A percentile compares a stretch with the other conserved stretches of the same genome.
These are phyloP conservation scores for Saccharum officinarum DNA, from an alignment of 176 grass and related monocot genomes.

Conservation along the genomic window DNA sequence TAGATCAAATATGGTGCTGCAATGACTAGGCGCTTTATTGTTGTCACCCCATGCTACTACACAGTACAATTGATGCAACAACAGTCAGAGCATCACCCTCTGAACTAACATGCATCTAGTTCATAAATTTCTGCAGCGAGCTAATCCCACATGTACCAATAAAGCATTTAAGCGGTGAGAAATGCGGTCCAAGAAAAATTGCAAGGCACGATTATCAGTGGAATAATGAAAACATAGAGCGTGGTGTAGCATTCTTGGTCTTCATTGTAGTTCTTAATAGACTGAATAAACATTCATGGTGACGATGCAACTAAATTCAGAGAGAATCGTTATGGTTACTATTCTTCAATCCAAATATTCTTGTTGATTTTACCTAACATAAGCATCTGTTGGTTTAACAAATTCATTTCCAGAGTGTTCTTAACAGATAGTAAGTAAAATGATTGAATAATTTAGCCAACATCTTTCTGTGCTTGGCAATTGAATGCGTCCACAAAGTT, in stretches of 20 bases:
- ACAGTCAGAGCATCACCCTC: not conserved
- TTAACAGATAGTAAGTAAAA: not conserved
- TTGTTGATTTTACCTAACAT: not conserved
- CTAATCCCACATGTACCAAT: not conserved
- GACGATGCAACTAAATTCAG: not conserved
- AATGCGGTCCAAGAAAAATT: not conserved
- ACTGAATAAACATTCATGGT: not conserved
- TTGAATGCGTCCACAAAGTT: not conserved
- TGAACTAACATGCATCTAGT: not conserved
- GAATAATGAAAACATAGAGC: not conserved
- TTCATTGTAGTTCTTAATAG: not conserved
- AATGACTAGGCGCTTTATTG: not conserved
- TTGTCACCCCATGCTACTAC: not conserved
- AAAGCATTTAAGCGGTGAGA: not conserved
- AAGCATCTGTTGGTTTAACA: not conserved
- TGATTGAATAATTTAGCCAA: not conserved
- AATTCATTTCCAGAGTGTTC: not conserved
- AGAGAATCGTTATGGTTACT: not conserved
- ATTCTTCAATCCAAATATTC: not conserved
- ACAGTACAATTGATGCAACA: not conserved
- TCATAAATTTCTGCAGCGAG: not conserved
- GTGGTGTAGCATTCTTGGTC: not conserved
- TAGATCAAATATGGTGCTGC: not conserved
- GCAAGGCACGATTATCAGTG: not conserved
- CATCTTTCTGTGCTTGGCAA: not conserved